These are phyloP conservation scores for Fusarium anthophilum DNA, from an alignment of 2,329 filamentous ascomycete genomes.

Conservation along the genomic window DNA sequence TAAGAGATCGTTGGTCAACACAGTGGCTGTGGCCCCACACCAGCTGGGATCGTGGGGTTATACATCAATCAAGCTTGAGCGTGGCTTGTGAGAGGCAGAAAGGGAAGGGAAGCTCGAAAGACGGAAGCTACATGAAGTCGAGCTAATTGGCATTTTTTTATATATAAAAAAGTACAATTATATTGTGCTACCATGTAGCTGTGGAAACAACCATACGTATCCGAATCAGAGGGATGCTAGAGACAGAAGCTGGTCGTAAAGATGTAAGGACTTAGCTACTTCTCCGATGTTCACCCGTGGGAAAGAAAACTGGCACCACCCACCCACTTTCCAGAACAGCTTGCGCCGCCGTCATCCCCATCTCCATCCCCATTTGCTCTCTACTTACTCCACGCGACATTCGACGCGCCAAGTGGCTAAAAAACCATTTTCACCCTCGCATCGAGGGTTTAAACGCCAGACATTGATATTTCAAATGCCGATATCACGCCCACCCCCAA, in stretches of 20 bases:
- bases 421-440: constrained; percentile 43
- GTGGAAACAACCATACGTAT: not conserved
- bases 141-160: too few species aligned
- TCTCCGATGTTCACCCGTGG: constrained; percentile 40
- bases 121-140: not conserved
- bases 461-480: constrained; percentile 32
- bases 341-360: constrained; percentile 36
- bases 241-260: not conserved
- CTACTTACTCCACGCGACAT: constrained; percentile 39
- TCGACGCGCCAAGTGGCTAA: constrained; percentile 44
- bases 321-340: constrained; percentile 42
- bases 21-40: constrained; percentile 33
- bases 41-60: constrained; percentile 15
- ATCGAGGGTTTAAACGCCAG: constrained; percentile 38
- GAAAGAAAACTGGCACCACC: constrained; percentile 16
- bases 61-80: constrained; percentile 1
- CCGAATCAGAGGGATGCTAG: not conserved
- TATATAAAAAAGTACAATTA: not conserved
- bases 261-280: not conserved
- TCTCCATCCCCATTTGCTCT: constrained; percentile 15
- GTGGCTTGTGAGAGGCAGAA: constrained; percentile 18
- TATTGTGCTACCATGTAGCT: not conserved
- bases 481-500: constrained; percentile 31
- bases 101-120: not conserved
- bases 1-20: constrained; percentile 16